Conservation (phyloP, 2,329 filamentous ascomycete species). For the Aspergillus thermomutatus region DNA sequence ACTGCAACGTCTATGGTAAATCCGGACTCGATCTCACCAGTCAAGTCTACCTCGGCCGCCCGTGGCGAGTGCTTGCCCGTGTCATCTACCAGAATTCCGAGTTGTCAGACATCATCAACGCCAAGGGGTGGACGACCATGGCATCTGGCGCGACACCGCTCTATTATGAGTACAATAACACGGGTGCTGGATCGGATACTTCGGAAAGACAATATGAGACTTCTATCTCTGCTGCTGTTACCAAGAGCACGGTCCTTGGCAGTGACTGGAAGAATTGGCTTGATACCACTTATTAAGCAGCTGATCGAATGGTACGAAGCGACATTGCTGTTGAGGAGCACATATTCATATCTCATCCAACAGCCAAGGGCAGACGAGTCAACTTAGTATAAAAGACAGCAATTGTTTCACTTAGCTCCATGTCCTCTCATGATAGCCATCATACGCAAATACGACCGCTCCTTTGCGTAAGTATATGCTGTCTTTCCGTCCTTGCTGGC, state of each 20-base stretch:
- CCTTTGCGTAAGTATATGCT: neutral
- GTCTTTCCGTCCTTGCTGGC: too few relatives aligned
- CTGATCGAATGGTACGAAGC: too few relatives aligned
- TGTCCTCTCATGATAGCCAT: neutral
- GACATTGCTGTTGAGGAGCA: too few relatives aligned
- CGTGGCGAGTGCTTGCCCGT: constrained; percentile 31
- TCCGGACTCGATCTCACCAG: constrained; percentile 18
- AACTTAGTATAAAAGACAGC: too few relatives aligned
- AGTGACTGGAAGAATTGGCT: constrained; percentile 20
- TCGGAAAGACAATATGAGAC: constrained; percentile 18
- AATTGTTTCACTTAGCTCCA: neutral
- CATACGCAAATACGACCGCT: neutral
- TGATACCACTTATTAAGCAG: constrained; percentile 1
- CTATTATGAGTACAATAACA: constrained; percentile 30
- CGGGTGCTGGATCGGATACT: constrained; percentile 22
- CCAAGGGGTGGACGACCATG: constrained; percentile 33
- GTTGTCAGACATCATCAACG: constrained; percentile 26
- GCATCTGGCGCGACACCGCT: constrained; percentile 28
- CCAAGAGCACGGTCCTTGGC: constrained; percentile 23
- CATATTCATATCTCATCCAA: too few relatives aligned
- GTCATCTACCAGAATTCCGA: constrained; percentile 34
- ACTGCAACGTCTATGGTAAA: constrained; percentile 23
- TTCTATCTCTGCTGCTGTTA: constrained; percentile 22
- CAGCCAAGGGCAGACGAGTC: too few relatives aligned
- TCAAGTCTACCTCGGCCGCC: constrained; percentile 31